Evolutionary conservation across 768 basidiomycete genomes (phyloP), one percentile per base, ranked within the genome.

Genomic region (Strobilomyces dryophilus): DNA sequence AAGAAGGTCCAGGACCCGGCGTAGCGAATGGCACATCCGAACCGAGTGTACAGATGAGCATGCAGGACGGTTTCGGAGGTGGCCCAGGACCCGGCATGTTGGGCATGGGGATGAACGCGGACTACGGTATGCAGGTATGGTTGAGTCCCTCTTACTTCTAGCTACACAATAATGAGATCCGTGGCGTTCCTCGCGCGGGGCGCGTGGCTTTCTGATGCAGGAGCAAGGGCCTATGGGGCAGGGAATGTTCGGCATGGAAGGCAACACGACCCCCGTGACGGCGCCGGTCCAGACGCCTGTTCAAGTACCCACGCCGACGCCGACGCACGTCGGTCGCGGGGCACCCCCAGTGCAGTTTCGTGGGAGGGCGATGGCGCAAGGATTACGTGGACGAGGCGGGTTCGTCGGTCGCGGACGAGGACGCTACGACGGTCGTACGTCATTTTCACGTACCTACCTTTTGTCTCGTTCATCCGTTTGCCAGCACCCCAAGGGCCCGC

Each of bases 71-170:
- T 35, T 75, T 69, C 52, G 66, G 69, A 40, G 71, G 69, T 45
- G 72, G 71, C 37, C 72, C 72, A 53, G 81, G 73, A 18, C 76
- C 75, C 46, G 76, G 78, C 39, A 83, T 83, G 80, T 83, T 85
- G 79, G 76, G 75, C n/a, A 86, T 89, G 80, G 78, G 79, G 4
- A 83, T 86, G 78, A 77, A 76, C 45, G 77, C 76, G 5, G 87
- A 89, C 51, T 90, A 79, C 63, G 80, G 74, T 55, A 85, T 87
- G 76, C 87, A 88, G 85, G 89, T 88, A 61, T 55, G 82, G 69
- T 42, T 60, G 45, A 61, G 59, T 60, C 51, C 56, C 58, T 56
- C 64, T 61, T 69, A 64, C 43, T 67, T 54, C 59, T 63, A 61
- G 58, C 54, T 64, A 62, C 70, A 68, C 63, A 17, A 66, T 70